Conservation (phyloP, 352 stramenopile genomes). For the Globisporangium abappressorium region DNA sequence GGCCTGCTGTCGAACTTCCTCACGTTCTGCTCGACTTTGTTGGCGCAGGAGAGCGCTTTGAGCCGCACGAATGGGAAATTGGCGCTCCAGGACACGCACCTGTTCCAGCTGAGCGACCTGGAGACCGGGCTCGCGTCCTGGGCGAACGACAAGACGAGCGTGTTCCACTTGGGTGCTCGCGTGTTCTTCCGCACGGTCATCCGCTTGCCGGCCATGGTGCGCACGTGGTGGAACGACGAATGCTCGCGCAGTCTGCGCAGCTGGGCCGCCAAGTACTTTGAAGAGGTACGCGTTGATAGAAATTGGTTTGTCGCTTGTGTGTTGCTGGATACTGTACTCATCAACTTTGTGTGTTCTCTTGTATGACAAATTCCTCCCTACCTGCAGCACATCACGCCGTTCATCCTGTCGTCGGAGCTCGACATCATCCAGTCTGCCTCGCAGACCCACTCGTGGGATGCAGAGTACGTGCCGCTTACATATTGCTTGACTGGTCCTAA, state of each 20-base stretch:
- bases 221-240: conserved; percentile 90
- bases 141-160: conserved; percentile 35
- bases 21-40: conserved; percentile 51
- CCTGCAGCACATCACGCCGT: conserved; percentile 67
- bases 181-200: conserved; percentile 84
- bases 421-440: conserved; percentile 67
- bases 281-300: conserved; percentile 46
- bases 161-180: conserved; percentile 53
- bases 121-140: conserved; percentile 23
- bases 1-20: conserved; percentile 66
- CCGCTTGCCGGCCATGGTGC: conserved; percentile 82
- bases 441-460: conserved; percentile 56
- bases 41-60: conserved; percentile 53
- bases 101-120: conserved; percentile 48
- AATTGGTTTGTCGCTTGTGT: not conserved
- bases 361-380: not conserved
- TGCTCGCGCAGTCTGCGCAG: conserved; percentile 74
- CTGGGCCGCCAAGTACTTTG: conserved; percentile 88
- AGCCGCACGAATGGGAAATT: conserved; percentile 18
- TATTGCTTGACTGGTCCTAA: conserved; percentile 7
- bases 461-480: conserved; percentile 33
- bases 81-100: conserved; percentile 43
- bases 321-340: not conserved
- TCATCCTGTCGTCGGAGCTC: conserved; percentile 73
- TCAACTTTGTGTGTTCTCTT: not conserved